phyloP scores from a whole-genome alignment of 2,329 filamentous ascomycete genomes.

The Huntiella moniliformis region DNA sequence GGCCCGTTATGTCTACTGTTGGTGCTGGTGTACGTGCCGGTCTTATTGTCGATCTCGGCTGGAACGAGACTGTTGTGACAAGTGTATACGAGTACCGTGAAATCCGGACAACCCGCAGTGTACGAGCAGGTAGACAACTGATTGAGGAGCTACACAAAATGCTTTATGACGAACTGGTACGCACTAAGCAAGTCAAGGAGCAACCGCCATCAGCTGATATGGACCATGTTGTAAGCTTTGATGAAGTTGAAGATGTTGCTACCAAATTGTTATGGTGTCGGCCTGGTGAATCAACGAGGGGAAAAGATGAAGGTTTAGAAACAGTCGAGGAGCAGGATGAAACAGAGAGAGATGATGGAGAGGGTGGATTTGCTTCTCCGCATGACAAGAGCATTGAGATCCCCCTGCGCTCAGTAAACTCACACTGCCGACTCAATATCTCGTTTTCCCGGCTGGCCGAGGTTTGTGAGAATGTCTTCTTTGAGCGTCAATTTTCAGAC shows the following conservation, averaged over 20 bases:
- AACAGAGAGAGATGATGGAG: slow-evolving; percentile 19
- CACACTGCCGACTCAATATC: slow-evolving; percentile 39
- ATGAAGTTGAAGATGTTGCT: slow-evolving; percentile 65
- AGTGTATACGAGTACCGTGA: slow-evolving; percentile 83
- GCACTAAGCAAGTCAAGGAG: slow-evolving; percentile 15
- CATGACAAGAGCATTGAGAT: slow-evolving; percentile 20
- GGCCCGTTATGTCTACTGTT: slow-evolving; percentile 53
- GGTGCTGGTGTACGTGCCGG: slow-evolving; percentile 74
- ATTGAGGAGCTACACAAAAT: slow-evolving; percentile 49
- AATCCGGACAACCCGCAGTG: slow-evolving; percentile 48
- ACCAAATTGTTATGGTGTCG: slow-evolving; percentile 62
- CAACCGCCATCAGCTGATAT: slow-evolving; percentile 5
- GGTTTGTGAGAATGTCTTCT: slow-evolving; percentile 57
- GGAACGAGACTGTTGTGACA: slow-evolving; percentile 74
- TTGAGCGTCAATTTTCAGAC: slow-evolving; percentile 34
- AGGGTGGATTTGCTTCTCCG: background rate
- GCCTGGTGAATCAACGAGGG: slow-evolving; percentile 15
- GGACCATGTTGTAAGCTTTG: slow-evolving; percentile 39
- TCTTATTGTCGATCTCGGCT: slow-evolving; percentile 76
- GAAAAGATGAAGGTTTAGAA: slow-evolving; percentile 21
- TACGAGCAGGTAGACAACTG: slow-evolving; percentile 56
- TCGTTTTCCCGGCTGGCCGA: slow-evolving; percentile 53
- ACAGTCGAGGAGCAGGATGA: slow-evolving; percentile 43
- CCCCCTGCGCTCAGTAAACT: slow-evolving; percentile 27
- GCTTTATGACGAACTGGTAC: slow-evolving; percentile 28